Conservation (phyloP, 1,284 basidiomycete genomes). For the Fomes fomentarius region DNA sequence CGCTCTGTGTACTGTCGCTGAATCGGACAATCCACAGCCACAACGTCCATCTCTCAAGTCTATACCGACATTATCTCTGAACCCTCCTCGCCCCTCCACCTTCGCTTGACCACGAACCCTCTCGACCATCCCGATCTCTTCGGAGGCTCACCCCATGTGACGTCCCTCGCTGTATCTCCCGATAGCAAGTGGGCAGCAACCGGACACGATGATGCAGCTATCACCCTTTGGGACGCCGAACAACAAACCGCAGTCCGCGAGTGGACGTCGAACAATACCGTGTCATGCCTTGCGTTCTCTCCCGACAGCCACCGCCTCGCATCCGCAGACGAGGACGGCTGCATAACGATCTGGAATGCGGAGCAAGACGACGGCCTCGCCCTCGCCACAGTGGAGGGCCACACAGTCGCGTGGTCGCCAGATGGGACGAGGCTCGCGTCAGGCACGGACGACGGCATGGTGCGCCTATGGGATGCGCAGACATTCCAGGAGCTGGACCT, state of each 20-base stretch:
- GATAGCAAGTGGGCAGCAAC: constrained; percentile 3
- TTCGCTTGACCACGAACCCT: too few relatives aligned
- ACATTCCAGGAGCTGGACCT: constrained; percentile 11
- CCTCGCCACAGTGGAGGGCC: constrained; percentile 12
- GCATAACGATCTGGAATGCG: constrained; percentile 1
- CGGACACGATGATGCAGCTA: not conserved
- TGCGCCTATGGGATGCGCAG: constrained; percentile 29
- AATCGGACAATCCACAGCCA: too few relatives aligned
- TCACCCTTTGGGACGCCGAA: constrained; percentile 15
- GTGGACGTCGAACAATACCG: constrained; percentile 2
- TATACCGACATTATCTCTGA: too few relatives aligned
- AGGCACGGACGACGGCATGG: constrained; percentile 27
- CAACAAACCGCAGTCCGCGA: not conserved
- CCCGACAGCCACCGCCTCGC: constrained; percentile 22
- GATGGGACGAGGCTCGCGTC: constrained; percentile 27
- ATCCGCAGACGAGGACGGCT: constrained; percentile 14
- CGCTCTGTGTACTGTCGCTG: too few relatives aligned
- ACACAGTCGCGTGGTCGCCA: constrained; percentile 26
- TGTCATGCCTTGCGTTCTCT: constrained; percentile 19
- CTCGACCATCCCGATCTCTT: too few relatives aligned
- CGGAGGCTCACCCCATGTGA: too few relatives aligned
- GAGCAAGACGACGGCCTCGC: constrained; percentile 1
- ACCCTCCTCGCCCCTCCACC: too few relatives aligned
- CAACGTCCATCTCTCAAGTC: too few relatives aligned
- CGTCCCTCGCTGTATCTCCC: constrained; percentile 17